Evolutionary conservation across 495 filamentous ascomycete species (phyloP), one percentile per base, ranked within the genome.

Genomic region (Aspergillus homomorphus): DNA sequence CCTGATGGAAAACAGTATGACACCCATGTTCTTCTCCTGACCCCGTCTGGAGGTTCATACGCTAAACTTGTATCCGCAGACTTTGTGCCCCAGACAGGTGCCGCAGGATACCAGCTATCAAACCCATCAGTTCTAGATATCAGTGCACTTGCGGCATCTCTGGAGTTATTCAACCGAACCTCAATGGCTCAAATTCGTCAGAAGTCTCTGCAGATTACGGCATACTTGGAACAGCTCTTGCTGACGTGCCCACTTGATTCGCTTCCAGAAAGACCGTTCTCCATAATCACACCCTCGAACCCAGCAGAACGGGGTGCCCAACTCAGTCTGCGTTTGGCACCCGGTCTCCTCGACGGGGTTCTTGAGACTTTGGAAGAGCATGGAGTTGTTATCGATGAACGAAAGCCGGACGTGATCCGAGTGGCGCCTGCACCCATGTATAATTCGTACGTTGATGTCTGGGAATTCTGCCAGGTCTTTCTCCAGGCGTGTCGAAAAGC

Each of bases 381-480:
- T 14, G 86, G 84, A 3, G 84, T 96, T 10, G 82, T 98, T 21
- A 84, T 95, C 33, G 94, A 98, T 67, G 91, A 98, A 76, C 77
- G 94, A 60, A 86, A 84, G 66, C 94, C 94, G 20, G 86, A 96
- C 71, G 95, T 98, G 23, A 82, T 98, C 28, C 78, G 94, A 7
- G 89, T 97, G n/a, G 91, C 93, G 18, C 95, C 94, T 1, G 87
- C 90, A 28, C 92, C 94, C 33, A 66, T 98, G 53, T 98, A 96
- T 71, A 97, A 96, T 71, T 85, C 79, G 0, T 97, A 87, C 69
- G 68, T 68, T 51, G 94, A 98, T 64, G 88, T 91, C 18, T 90
- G 86, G 74, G 66, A 77, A 10, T 98, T 97, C 70, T 85, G 86
- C 19, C 72, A 81, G 55, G 83, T 77, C 41, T 79, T 79, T 58